Evolutionary conservation across 306 rosid genomes (phyloP).

Genomic region (Astragalus membranaceus): DNA sequence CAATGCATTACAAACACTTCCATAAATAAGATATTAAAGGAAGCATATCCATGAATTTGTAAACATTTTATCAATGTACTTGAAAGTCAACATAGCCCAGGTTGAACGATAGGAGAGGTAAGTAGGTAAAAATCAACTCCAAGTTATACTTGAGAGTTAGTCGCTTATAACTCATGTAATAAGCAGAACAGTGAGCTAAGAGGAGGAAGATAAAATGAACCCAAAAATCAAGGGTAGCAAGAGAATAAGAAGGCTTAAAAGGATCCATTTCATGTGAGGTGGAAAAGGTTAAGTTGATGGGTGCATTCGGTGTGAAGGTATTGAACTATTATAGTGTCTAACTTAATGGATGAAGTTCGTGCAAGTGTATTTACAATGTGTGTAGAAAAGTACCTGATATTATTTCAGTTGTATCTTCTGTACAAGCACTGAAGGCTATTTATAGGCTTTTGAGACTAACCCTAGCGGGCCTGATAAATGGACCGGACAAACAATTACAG

Average conservation of each 20-base stretch:
- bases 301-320: neutral
- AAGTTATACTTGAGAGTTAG: neutral
- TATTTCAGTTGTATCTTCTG: too few relatives aligned
- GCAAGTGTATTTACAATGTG: neutral
- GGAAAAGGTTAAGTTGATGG: neutral
- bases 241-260: neutral
- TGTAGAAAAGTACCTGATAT: too few relatives aligned
- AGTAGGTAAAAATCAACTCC: neutral
- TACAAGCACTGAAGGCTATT: too few relatives aligned
- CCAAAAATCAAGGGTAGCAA: neutral
- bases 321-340: neutral
- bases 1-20: conserved; percentile 8
- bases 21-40: conserved; percentile 9
- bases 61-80: neutral
- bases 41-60: neutral
- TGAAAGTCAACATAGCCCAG: too few relatives aligned
- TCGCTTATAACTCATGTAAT: neutral
- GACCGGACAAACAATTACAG: too few relatives aligned
- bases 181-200: neutral
- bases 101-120: too few relatives aligned
- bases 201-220: neutral
- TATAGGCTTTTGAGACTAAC: too few relatives aligned
- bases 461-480: too few relatives aligned
- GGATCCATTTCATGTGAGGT: neutral
- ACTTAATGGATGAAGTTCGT: neutral